A percentile compares a stretch with the other conserved stretches of the same genome.
These are phyloP conservation scores for Syzygium oleosum DNA, from an alignment of 345 rosid genomes.

Conservation along the genomic window DNA sequence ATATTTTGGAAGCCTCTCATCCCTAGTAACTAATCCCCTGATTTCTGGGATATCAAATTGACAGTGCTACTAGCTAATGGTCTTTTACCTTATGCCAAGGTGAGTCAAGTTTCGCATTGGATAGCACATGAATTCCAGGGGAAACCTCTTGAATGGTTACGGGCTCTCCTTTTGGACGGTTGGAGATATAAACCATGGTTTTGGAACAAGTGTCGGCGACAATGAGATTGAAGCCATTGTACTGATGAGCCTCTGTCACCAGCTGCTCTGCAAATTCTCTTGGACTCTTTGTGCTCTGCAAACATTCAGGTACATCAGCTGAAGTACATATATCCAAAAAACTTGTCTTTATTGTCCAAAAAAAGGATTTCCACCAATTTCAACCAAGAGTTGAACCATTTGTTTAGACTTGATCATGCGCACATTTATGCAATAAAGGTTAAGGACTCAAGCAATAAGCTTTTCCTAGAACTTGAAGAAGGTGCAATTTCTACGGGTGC, in stretches of 20 bases:
- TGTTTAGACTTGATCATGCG: neutral
- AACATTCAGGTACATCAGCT: neutral
- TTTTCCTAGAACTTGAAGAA: neutral
- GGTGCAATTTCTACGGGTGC: neutral
- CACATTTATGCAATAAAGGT: neutral
- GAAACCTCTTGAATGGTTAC: slow-evolving; percentile 35
- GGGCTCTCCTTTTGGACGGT: slow-evolving; percentile 32
- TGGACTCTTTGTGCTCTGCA: slow-evolving; percentile 45
- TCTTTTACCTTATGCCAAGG: slow-evolving; percentile 44
- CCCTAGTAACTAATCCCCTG: neutral
- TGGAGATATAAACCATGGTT: slow-evolving; percentile 51
- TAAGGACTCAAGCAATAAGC: neutral
- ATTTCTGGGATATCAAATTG: neutral
- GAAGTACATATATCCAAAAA: neutral
- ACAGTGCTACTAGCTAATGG: neutral
- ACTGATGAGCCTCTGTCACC: slow-evolving; percentile 33
- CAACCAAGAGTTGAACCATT: neutral
- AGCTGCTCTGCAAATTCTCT: slow-evolving; percentile 46
- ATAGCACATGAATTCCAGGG: slow-evolving; percentile 63
- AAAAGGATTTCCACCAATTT: neutral
- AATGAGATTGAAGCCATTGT: slow-evolving; percentile 63
- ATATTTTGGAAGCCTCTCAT: neutral
- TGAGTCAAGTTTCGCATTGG: slow-evolving; percentile 49
- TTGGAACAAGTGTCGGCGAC: slow-evolving; percentile 44
- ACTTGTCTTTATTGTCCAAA: neutral